phyloP scores from a whole-genome alignment of 1,284 basidiomycete genomes.

The Mycosarcoma mackinlayi region DNA sequence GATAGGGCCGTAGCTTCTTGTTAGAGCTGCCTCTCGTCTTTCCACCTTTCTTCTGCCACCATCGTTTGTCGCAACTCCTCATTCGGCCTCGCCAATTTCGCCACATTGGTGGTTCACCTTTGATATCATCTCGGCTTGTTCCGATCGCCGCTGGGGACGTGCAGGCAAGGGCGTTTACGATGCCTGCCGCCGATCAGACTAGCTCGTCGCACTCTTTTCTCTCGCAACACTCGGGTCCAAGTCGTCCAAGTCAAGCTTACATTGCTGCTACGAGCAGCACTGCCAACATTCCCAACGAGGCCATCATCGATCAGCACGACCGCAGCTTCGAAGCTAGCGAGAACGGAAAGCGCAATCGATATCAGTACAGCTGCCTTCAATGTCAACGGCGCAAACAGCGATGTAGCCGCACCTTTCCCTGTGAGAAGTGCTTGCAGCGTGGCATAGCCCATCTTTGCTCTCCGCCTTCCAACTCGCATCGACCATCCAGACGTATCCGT shows the following conservation, averaged over 20 bases:
- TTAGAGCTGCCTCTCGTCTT: conserved; percentile 14
- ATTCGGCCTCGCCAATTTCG: conserved; percentile 1
- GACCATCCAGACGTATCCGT: conserved; percentile 36
- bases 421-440: conserved; percentile 43
- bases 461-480: conserved; percentile 34
- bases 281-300: background rate
- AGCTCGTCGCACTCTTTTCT: background rate
- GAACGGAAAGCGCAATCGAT: conserved; percentile 40
- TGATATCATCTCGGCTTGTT: background rate
- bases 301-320: conserved; percentile 2
- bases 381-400: conserved; percentile 46
- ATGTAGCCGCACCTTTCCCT: conserved; percentile 42
- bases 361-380: conserved; percentile 45
- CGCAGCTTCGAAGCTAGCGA: conserved; percentile 19
- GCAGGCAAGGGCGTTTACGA: background rate
- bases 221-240: conserved; percentile 1
- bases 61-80: background rate
- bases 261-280: conserved; percentile 6
- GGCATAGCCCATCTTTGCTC: conserved; percentile 42
- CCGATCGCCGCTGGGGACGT: conserved; percentile 1
- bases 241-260: background rate
- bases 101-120: background rate
- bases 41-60: conserved; percentile 6
- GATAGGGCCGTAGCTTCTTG: conserved; percentile 13
- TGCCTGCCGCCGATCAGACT: conserved; percentile 4